Evolutionary conservation across 805 yeast genomes (phyloP).

Genomic region (Candida verbasci): DNA sequence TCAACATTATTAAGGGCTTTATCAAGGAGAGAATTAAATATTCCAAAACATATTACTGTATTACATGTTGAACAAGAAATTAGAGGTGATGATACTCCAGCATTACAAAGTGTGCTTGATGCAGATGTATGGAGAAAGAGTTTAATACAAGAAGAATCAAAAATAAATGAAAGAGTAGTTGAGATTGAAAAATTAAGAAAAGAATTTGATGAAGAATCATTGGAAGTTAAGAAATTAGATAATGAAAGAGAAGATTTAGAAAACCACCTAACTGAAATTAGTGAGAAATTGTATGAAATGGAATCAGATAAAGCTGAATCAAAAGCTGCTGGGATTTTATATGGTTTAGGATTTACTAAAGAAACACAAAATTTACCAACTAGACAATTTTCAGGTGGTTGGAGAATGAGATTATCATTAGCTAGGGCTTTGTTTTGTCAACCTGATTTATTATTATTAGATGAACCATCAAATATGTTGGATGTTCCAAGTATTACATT

Average conservation of each 20-base stretch:
- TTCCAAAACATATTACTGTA: slow-evolving; percentile 93
- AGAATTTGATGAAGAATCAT: slow-evolving; percentile 73
- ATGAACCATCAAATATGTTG: slow-evolving; percentile 99
- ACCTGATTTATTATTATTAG: slow-evolving; percentile 87
- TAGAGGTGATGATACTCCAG: slow-evolving; percentile 86
- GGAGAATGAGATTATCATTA: slow-evolving; percentile 99
- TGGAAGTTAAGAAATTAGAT: slow-evolving; percentile 75
- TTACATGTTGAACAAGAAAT: slow-evolving; percentile 97
- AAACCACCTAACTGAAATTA: slow-evolving; percentile 69
- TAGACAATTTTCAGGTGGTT: slow-evolving; percentile 97
- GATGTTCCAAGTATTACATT: slow-evolving; percentile 98
- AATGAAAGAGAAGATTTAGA: slow-evolving; percentile 88
- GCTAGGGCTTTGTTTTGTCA: slow-evolving; percentile 97
- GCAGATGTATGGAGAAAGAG: slow-evolving; percentile 99
- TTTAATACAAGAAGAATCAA: slow-evolving; percentile 68
- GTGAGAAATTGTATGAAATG: slow-evolving; percentile 82
- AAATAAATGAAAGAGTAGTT: slow-evolving; percentile 65
- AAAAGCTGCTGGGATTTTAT: slow-evolving; percentile 89
- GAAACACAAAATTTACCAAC: slow-evolving; percentile 83
- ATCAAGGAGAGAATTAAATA: slow-evolving; percentile 87
- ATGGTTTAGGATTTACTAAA: slow-evolving; percentile 88
- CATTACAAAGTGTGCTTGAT: slow-evolving; percentile 92
- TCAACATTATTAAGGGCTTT: slow-evolving; percentile 89
- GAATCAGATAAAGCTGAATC: slow-evolving; percentile 98
- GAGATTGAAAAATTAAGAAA: slow-evolving; percentile 68